Evolutionary conservation across 2,329 filamentous ascomycete genomes (phyloP).

Genomic region (Phaeosphaeriaceae sp.): DNA sequence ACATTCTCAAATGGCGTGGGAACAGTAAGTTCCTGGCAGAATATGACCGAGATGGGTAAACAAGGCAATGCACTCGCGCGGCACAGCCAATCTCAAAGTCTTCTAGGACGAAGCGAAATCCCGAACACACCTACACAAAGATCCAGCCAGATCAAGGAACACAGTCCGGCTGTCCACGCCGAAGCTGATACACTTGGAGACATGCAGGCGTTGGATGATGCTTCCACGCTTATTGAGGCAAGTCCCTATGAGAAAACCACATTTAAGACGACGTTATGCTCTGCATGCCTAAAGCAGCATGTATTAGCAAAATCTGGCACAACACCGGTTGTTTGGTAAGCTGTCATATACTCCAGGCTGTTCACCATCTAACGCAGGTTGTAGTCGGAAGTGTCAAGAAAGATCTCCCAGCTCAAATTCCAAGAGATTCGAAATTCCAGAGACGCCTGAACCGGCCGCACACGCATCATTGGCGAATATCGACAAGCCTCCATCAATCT

Average conservation of each 20-base stretch:
- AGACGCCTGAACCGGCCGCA: conserved; percentile 14
- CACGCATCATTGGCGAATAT: neutral
- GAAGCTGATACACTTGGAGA: neutral
- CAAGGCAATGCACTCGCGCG: neutral
- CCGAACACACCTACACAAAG: conserved; percentile 24
- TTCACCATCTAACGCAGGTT: neutral
- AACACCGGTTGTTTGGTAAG: conserved; percentile 17
- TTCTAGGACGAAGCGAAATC: conserved; percentile 11
- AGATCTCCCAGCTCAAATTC: conserved; percentile 1
- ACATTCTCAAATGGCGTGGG: neutral
- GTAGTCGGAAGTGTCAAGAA: conserved; percentile 15
- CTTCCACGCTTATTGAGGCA: neutral
- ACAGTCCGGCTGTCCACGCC: neutral
- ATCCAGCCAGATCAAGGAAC: neutral
- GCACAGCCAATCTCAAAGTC: neutral
- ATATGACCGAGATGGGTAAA: neutral
- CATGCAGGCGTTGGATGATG: neutral
- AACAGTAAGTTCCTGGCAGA: neutral
- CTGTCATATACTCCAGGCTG: neutral
- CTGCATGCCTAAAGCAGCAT: conserved; percentile 15
- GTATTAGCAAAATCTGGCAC: conserved; percentile 3
- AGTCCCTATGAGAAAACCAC: neutral
- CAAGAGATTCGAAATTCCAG: conserved; percentile 18
- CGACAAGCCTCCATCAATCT: neutral
- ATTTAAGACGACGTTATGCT: conserved; percentile 12